These are phyloP conservation scores for Trichomonas gallinae DNA, from an alignment of 208 protist genomes.

Conservation along the genomic window DNA sequence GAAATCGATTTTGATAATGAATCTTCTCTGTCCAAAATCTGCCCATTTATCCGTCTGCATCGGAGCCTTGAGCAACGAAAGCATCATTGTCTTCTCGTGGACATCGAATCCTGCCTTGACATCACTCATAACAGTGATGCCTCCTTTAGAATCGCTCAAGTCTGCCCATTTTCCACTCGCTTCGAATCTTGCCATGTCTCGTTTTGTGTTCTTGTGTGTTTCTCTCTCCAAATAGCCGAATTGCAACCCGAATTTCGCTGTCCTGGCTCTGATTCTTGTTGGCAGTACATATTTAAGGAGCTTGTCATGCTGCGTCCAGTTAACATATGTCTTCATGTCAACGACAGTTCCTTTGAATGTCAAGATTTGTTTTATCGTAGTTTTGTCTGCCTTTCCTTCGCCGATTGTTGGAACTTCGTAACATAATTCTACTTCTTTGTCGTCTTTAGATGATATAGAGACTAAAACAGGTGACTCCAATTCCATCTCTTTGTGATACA, in stretches of 20 bases:
- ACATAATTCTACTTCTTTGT: not conserved
- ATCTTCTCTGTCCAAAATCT: not conserved
- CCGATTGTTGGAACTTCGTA: not conserved
- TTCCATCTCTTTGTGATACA: constrained; percentile 3
- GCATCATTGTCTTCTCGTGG: not conserved
- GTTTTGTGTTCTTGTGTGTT: not conserved
- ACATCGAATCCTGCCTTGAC: not conserved
- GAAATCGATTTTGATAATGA: not conserved
- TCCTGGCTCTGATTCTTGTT: not conserved
- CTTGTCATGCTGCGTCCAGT: not conserved
- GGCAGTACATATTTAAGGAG: not conserved
- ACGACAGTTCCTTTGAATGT: not conserved
- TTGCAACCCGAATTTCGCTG: not conserved
- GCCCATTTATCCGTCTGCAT: constrained; percentile 19
- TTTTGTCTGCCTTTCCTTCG: not conserved
- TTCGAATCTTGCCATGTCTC: constrained; percentile 4
- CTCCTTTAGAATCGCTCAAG: not conserved
- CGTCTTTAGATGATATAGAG: not conserved
- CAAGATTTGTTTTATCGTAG: not conserved
- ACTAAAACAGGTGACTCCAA: not conserved
- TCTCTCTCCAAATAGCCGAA: not conserved
- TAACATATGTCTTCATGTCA: not conserved
- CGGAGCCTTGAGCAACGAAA: not conserved
- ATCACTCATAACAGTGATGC: not conserved
- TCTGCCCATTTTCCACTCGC: not conserved